Conservation (phyloP, 768 basidiomycete genomes). For the Gymnopilus dilepis region DNA sequence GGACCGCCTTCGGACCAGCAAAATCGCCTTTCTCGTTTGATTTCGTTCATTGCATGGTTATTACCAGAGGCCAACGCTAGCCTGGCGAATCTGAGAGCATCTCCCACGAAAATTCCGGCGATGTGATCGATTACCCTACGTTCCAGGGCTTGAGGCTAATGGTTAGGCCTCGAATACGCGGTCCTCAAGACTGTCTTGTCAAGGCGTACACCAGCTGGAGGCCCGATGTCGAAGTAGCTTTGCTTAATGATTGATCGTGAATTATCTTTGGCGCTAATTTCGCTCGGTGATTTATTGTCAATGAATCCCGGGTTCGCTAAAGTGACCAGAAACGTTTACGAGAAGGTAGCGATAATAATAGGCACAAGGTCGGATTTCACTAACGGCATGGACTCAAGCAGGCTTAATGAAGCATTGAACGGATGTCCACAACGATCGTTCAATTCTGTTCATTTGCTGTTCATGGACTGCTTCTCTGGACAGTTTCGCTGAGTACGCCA, state of each 20-base stretch:
- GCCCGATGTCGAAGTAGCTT: not conserved
- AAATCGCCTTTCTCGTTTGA: too few relatives aligned
- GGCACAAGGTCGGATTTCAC: not conserved
- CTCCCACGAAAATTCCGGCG: too few relatives aligned
- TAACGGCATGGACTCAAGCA: not conserved
- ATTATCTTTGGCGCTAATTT: not conserved
- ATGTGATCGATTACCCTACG: too few relatives aligned
- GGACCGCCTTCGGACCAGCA: too few relatives aligned
- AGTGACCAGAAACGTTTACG: not conserved
- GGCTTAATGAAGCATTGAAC: not conserved
- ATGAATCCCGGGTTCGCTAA: not conserved
- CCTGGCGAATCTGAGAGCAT: too few relatives aligned
- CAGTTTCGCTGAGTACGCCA: not conserved
- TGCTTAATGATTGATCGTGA: not conserved
- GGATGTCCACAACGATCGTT: not conserved
- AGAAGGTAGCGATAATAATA: not conserved
- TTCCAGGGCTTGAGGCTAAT: too few relatives aligned
- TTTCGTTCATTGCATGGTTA: too few relatives aligned
- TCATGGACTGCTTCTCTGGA: not conserved
- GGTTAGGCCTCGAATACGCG: too few relatives aligned
- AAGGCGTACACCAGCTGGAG: too few relatives aligned
- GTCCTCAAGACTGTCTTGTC: too few relatives aligned
- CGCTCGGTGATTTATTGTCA: not conserved
- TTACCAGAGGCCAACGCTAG: too few relatives aligned
- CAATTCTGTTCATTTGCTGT: not conserved